Base-by-base conservation (phyloP, 2,329 filamentous ascomycete species). In the Penicillium sp. region DNA sequence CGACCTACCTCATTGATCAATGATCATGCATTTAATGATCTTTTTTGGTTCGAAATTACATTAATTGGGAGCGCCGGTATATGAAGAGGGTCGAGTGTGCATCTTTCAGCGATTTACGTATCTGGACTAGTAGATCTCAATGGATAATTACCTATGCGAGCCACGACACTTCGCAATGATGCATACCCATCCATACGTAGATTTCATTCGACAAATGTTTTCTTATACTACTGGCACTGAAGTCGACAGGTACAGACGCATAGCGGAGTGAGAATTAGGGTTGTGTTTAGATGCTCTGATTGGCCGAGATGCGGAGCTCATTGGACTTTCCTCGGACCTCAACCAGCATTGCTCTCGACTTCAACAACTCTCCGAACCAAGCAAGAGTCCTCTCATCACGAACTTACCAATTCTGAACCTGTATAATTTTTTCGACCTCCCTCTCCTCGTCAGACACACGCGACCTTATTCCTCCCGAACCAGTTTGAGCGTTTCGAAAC, bases 261-360 rank as follows among this genome's bases (percentile, higher is more conserved):
- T 42, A 22, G 19, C 19, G 19, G 13, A 34, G 36, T 29, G 18
- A 11, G 28, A 45, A 19, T 46, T 50, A 50, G 41, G 47, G 47
- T 27, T 50, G 36, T 16, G 2, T 34, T n/a, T 22, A 8, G 11
- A 16, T 12, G 11, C 25, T 46, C 22, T 50, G 47, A 50, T 50
- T 50, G 47, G 47, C 18, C n/a, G 30, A 46, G 47, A 38, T 16
- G 12, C 41, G 41, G 41, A 46, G 47, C 35, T 50, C 41, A 31
- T 34, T 40, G 16, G 18, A 44, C 45, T 27, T 29, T 29, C 41
- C 37, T 30, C 41, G 36, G 29, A 49, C 27, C 35, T 29, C 29
- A 8, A 22, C 28, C 36, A 36, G 22, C 42, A 28, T 50, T 35
- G 28, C 47, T 46, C 16, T 46, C 22, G 19, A 25, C 11, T 34